These are phyloP conservation scores for Fusarium continuum DNA, from an alignment of 2,329 filamentous ascomycete genomes.

Conservation along the genomic window DNA sequence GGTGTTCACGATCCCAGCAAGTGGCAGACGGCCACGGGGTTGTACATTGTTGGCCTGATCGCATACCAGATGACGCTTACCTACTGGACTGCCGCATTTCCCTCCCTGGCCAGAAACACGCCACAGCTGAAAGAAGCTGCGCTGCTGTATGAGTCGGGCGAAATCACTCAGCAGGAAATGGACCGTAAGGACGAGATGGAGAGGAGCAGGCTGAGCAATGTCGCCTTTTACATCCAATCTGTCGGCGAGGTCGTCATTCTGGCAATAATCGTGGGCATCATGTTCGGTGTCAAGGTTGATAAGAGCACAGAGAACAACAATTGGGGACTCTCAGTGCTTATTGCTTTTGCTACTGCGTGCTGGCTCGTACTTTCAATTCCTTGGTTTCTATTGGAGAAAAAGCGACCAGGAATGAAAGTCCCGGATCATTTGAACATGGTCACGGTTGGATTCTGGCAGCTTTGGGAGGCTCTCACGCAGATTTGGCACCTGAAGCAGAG, in stretches of 20 bases:
- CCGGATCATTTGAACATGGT: constrained; percentile 57
- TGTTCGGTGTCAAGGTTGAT: constrained; percentile 69
- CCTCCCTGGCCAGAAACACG: constrained; percentile 51
- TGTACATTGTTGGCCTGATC: constrained; percentile 74
- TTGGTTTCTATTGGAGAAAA: constrained; percentile 74
- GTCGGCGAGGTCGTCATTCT: constrained; percentile 69
- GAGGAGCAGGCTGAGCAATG: constrained; percentile 70
- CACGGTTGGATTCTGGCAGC: constrained; percentile 69
- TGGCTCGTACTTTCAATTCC: constrained; percentile 72
- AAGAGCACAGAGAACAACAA: constrained; percentile 69
- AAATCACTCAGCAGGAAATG: constrained; percentile 67
- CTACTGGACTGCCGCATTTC: constrained; percentile 72
- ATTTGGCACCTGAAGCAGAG: constrained; percentile 73
- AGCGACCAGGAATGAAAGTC: constrained; percentile 63
- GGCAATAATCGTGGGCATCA: constrained; percentile 70
- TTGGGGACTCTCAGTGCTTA: constrained; percentile 71
- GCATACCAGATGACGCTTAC: constrained; percentile 73
- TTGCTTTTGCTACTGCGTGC: constrained; percentile 70
- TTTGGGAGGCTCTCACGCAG: constrained; percentile 64
- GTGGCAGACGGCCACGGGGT: constrained; percentile 67
- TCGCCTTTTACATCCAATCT: constrained; percentile 71
- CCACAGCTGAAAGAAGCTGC: constrained; percentile 47
- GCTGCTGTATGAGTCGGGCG: constrained; percentile 49
- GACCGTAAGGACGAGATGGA: constrained; percentile 69
- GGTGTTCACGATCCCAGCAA: constrained; percentile 67